These are phyloP conservation scores for Cladophialophora yegresii DNA, from an alignment of 2,329 filamentous ascomycete genomes.

Conservation along the genomic window DNA sequence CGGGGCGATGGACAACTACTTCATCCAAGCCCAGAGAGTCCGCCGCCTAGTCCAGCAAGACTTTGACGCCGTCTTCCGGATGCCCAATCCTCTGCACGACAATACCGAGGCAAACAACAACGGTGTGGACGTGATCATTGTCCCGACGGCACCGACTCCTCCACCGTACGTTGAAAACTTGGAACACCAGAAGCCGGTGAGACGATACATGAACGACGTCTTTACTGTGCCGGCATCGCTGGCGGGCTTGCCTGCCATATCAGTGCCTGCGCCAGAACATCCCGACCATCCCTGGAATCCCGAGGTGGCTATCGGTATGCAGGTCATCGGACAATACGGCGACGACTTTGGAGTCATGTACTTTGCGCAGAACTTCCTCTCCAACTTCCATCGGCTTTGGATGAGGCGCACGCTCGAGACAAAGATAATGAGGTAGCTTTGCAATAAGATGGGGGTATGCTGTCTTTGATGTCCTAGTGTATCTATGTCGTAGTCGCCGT, in stretches of 20 bases:
- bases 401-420: slow-evolving; percentile 8
- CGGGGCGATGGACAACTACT: slow-evolving; percentile 92
- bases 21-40: slow-evolving; percentile 87
- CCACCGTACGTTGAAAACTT: slow-evolving; percentile 68
- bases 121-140: slow-evolving; percentile 82
- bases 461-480: background rate
- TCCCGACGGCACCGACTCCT: slow-evolving; percentile 78
- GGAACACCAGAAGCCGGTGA: slow-evolving; percentile 52
- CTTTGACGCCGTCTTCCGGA: slow-evolving; percentile 76
- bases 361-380: slow-evolving; percentile 27
- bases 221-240: slow-evolving; percentile 94
- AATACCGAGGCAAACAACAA: slow-evolving; percentile 45
- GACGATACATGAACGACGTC: slow-evolving; percentile 88
- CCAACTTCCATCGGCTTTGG: slow-evolving; percentile 18
- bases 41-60: slow-evolving; percentile 80
- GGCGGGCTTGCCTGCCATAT: slow-evolving; percentile 85
- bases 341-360: slow-evolving; percentile 42
- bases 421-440: slow-evolving; percentile 9
- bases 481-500: background rate
- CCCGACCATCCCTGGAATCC: slow-evolving; percentile 29
- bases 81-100: slow-evolving; percentile 64
- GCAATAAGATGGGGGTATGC: background rate
- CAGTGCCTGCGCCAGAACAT: slow-evolving; percentile 63
- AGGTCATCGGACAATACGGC: slow-evolving; percentile 53
- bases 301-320: slow-evolving; percentile 45